phyloP scores from a whole-genome alignment of 2,329 filamentous ascomycete genomes.

The Colletotrichum trifolii region DNA sequence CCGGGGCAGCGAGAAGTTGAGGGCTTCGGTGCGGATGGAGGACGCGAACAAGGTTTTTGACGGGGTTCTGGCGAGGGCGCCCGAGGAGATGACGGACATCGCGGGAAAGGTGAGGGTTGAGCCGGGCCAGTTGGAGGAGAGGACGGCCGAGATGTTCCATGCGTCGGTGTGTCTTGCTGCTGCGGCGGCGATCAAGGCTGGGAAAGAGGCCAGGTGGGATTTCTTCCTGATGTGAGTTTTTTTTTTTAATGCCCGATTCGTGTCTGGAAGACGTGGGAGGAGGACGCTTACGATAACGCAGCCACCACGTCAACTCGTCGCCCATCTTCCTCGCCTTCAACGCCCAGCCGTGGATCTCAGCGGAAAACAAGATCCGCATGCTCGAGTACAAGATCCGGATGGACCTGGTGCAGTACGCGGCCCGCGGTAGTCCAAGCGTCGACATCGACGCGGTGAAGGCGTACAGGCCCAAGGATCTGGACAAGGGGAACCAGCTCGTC shows the following conservation, averaged over 20 bases:
- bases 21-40: conserved; percentile 57
- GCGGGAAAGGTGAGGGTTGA: conserved; percentile 68
- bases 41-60: conserved; percentile 75
- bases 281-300: conserved; percentile 46
- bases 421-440: conserved; percentile 71
- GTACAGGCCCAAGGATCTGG: conserved; percentile 65
- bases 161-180: conserved; percentile 61
- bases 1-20: conserved; percentile 65
- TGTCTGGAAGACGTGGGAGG: background rate
- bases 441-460: conserved; percentile 66
- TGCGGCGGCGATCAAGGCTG: conserved; percentile 69
- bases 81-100: conserved; percentile 70
- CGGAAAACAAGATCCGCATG: conserved; percentile 72
- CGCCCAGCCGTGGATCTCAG: conserved; percentile 68
- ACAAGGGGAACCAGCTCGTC: conserved; percentile 51
- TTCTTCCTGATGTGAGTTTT: conserved; percentile 74
- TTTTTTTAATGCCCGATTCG: background rate
- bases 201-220: conserved; percentile 78
- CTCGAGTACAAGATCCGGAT: conserved; percentile 85
- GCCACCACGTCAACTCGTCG: conserved; percentile 78
- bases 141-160: conserved; percentile 75
- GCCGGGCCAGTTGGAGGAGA: conserved; percentile 66
- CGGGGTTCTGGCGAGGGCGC: conserved; percentile 73
- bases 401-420: conserved; percentile 80
- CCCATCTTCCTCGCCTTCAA: conserved; percentile 81